Base-by-base conservation (phyloP, 2,329 filamentous ascomycete species). In the Daldinia sp. region DNA sequence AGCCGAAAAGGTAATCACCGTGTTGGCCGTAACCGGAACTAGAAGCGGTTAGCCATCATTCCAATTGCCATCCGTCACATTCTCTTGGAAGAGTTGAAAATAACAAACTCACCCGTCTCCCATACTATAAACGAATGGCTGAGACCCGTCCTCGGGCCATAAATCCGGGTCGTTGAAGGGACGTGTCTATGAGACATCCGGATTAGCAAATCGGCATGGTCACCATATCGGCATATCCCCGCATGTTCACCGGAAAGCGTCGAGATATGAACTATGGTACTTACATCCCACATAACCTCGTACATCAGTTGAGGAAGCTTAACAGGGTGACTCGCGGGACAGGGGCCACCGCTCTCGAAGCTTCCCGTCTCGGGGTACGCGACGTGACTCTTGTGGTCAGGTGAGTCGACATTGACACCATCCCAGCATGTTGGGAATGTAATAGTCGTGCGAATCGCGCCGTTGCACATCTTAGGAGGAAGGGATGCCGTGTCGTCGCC, bases 341-440 rank as follows among this genome's bases (percentile, higher is more conserved):
- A 72, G 8, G 63, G 55, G 13, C 65, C 67, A 19, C 48, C 30
- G 11, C 48, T 54, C 32, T 68, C 65, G 37, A 66, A 68, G 10
- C 50, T 60, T 7, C 68, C 68, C 13, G 54, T 65, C 48, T 52
- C 68, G 5, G 83, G 82, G 60, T 84, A 85, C 4, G 77, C 74
- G 69, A 85, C 77, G 67, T 85, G 83, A 23, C 71, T 80, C 56
- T 77, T 78, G 70, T 83, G 81, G 69, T 83, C 77, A 1, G 75
- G 49, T 5, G 77, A 75, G 66, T 84, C 81, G 48, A 80, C 64
- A 58, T 83, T 76, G n/a, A 75, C 74, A 17, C 83, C 83, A 57
- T 85, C 77, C 83, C 83, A 85, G 74, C 83, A 70, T 17, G 74
- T 77, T 27, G 80, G 80, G 70, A 81, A 80, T 13, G 77, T 77